Base-by-base conservation (phyloP, 2,329 filamentous ascomycete species). In the Bipolaris gigantea region DNA sequence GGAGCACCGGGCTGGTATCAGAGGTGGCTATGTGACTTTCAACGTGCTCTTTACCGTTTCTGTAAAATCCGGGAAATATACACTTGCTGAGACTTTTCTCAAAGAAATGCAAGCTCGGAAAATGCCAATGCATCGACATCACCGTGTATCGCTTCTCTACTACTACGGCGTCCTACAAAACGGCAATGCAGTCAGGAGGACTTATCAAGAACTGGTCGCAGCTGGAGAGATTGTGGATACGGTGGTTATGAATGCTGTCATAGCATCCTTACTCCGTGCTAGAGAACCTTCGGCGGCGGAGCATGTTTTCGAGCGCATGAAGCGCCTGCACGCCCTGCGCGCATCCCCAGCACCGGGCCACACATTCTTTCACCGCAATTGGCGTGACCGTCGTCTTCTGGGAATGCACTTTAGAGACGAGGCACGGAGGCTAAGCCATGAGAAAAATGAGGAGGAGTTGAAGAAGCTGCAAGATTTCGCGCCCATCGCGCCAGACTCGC, bases 41-140 rank as follows among this genome's bases (percentile, higher is more conserved):
- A 96, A 94, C 69, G 89, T 97, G 42, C 81, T 99, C 11, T 97
- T 96, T 64, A 89, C 97, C 68, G 83, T 91, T 10, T 91, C 94
- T 1, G 85, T 90, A 62, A 95, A 94, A 73, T 86, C 90, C 0
- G 89, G 89, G 35, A 94, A 95, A 67, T 96, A 89, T 61, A 79
- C 80, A 1, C 83, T 97, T 19, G 92, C 92, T 3, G 89, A 97
- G 64, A 89, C 90, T 77, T 84, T 97, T 10, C 85, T 92, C 64
- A 81, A 85, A 52, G 92, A 97, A 75, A 92, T 97, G 87, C 79
- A 82, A 45, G 77, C 73, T 13, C 86, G 94, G 27, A 83, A 84
- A 0, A 77, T 93, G 48, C 73, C 78, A 11, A 86, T 88, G 63
- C 89, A 90, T 65, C 88, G 93, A 15, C 92, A 88, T 69, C 91